phyloP scores from a whole-genome alignment of 192 early-diverging fungal genomes.

The Coemansia sp. region DNA sequence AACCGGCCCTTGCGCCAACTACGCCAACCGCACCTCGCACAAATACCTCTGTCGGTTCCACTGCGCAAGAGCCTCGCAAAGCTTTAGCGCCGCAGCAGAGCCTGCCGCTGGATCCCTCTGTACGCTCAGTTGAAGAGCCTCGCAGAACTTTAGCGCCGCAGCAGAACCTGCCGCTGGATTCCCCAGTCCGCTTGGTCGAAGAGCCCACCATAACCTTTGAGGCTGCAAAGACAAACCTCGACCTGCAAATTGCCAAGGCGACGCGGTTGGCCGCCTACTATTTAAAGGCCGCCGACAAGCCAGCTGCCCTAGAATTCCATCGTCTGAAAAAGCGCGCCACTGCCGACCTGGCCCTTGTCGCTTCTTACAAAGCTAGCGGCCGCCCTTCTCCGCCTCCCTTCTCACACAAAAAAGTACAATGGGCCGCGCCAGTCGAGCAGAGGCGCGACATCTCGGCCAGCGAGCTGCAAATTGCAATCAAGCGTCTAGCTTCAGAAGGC shows the following conservation, averaged over 20 bases:
- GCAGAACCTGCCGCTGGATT: neutral
- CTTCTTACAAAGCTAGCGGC: constrained; percentile 24
- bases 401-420: constrained; percentile 27
- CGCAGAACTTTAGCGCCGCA: neutral
- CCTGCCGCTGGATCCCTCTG: neutral
- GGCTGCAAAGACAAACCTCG: constrained; percentile 19
- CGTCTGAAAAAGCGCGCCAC: constrained; percentile 33
- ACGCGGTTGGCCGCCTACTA: constrained; percentile 28
- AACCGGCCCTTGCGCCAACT: neutral
- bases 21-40: neutral
- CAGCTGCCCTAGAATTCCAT: constrained; percentile 37
- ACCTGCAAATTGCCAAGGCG: constrained; percentile 16
- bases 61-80: neutral
- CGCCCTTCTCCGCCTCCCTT: constrained; percentile 23
- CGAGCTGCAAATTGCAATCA: constrained; percentile 31
- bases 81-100: neutral
- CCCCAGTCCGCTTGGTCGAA: neutral
- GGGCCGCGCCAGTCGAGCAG: constrained; percentile 35
- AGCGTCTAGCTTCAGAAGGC: constrained; percentile 35
- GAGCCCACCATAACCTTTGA: constrained; percentile 16
- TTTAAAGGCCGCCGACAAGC: constrained; percentile 30
- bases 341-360: constrained; percentile 22
- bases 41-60: neutral
- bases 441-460: constrained; percentile 36
- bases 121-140: neutral